phyloP scores from a whole-genome alignment of 371 early-diverging fungal genomes.

The Coemansia sp. region DNA sequence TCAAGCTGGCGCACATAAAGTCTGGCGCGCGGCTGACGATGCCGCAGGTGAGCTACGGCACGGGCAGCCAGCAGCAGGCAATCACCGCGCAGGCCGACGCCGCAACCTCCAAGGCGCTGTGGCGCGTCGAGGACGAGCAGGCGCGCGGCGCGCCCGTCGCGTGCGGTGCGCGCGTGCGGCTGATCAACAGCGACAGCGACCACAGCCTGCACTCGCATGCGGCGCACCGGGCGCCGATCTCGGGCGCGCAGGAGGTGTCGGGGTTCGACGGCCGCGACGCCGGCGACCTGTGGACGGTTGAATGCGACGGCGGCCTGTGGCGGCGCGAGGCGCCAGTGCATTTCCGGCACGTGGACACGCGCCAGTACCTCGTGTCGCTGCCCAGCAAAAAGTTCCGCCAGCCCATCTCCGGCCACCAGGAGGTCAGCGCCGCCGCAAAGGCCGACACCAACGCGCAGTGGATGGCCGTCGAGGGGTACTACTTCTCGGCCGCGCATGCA shows the following conservation, averaged over 20 bases:
- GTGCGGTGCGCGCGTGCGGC: constrained; percentile 21
- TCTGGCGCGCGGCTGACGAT: constrained; percentile 28
- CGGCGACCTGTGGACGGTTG: constrained; percentile 46
- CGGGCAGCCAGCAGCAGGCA: constrained; percentile 49
- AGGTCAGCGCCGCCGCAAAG: constrained; percentile 40
- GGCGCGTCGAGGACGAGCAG: constrained; percentile 16
- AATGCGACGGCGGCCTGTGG: constrained; percentile 35
- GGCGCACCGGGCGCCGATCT: constrained; percentile 43
- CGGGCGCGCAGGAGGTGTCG: constrained; percentile 49
- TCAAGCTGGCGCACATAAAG: constrained; percentile 40
- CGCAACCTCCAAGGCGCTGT: constrained; percentile 19
- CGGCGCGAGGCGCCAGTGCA: constrained; percentile 32
- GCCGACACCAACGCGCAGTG: constrained; percentile 43
- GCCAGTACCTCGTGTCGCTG: constrained; percentile 40
- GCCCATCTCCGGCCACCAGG: constrained; percentile 47
- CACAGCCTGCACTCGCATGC: constrained; percentile 44
- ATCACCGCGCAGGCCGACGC: constrained; percentile 33
- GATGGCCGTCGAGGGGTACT: constrained; percentile 43
- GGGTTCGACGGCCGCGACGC: constrained; percentile 49
- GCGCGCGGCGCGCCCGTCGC: constrained; percentile 21
- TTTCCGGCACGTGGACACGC: constrained; percentile 39
- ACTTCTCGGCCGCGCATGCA: constrained; percentile 10
- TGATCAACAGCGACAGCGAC: constrained; percentile 42
- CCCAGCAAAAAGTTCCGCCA: constrained; percentile 44
- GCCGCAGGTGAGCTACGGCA: constrained; percentile 50